These are phyloP conservation scores for Selaginella moellendorffii DNA, from an alignment of 75 land plant genomes.

Conservation along the genomic window DNA sequence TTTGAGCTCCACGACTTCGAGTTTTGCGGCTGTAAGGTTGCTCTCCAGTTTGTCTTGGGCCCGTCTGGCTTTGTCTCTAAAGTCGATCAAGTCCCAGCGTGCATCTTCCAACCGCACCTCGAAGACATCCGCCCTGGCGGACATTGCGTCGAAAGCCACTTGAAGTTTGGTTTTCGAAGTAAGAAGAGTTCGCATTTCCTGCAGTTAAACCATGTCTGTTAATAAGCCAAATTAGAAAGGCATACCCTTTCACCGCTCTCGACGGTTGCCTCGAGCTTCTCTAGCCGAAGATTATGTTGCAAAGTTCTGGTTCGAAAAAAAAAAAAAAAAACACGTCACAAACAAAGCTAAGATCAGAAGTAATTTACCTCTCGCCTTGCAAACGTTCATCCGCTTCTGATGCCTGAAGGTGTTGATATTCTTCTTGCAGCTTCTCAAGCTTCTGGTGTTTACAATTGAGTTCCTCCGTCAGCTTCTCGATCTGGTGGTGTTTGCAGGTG, in stretches of 20 bases:
- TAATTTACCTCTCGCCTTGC: too few species aligned
- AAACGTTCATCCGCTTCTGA: too few species aligned
- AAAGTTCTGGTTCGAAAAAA: too few species aligned
- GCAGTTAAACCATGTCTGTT: not conserved
- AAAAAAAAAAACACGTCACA: too few species aligned
- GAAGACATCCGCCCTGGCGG: slow-evolving; percentile 5
- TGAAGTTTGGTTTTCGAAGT: not conserved
- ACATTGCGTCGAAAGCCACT: slow-evolving; percentile 6
- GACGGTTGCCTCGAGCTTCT: too few species aligned
- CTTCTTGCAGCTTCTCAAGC: not conserved
- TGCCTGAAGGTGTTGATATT: not conserved
- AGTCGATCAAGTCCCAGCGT: slow-evolving; percentile 9
- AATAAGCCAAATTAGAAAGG: not conserved
- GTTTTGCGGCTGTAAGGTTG: not conserved
- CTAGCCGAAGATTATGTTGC: not conserved
- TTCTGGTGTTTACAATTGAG: not conserved
- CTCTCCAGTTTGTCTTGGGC: not conserved
- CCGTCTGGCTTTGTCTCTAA: not conserved
- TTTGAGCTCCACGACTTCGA: not conserved
- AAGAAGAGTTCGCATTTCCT: not conserved
- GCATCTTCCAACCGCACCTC: slow-evolving; percentile 2
- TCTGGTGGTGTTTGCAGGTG: not conserved
- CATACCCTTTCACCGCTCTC: too few species aligned
- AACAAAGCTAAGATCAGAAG: too few species aligned
- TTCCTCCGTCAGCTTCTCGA: not conserved